A percentile compares a stretch with the other conserved stretches of the same genome.
Conservation (phyloP, 2,329 filamentous ascomycete genomes). For the Cladosporium sp. region DNA sequence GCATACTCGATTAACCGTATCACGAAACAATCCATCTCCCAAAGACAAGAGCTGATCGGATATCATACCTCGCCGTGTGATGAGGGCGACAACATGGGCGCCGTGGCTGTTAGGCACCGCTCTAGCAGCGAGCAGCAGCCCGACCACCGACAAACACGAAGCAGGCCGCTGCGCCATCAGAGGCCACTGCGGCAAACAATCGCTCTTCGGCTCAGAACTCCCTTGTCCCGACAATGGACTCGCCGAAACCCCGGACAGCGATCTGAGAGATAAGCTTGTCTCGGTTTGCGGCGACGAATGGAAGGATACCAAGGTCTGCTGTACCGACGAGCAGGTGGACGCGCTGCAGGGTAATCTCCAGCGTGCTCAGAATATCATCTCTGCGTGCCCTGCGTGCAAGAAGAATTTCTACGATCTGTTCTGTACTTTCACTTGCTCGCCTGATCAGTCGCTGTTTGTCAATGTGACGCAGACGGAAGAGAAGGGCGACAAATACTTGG, state of each 20-base stretch:
- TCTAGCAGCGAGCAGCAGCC: slow-evolving; percentile 7
- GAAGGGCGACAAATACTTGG: slow-evolving; percentile 59
- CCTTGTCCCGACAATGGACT: slow-evolving; percentile 89
- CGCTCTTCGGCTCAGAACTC: slow-evolving; percentile 81
- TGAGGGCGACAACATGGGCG: slow-evolving; percentile 11
- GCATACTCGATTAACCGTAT: neutral
- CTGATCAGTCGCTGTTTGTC: slow-evolving; percentile 90
- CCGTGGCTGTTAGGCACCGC: slow-evolving; percentile 8
- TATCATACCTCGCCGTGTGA: neutral
- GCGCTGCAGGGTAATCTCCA: slow-evolving; percentile 78
- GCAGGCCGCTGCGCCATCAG: slow-evolving; percentile 83
- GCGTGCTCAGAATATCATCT: slow-evolving; percentile 81
- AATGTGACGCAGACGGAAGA: slow-evolving; percentile 72
- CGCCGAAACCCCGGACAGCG: slow-evolving; percentile 67
- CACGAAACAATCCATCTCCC: neutral
- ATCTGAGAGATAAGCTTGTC: slow-evolving; percentile 71
- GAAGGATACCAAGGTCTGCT: slow-evolving; percentile 80
- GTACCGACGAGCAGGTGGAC: slow-evolving; percentile 73
- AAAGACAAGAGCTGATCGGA: too few species aligned
- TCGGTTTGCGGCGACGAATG: slow-evolving; percentile 84
- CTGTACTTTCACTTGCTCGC: slow-evolving; percentile 96
- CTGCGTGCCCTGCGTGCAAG: slow-evolving; percentile 93
- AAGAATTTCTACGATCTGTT: slow-evolving; percentile 98
- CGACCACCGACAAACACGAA: slow-evolving; percentile 61
- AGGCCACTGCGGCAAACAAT: slow-evolving; percentile 85